Base-by-base conservation (phyloP, 2,329 filamentous ascomycete species). In the Apiospora sp. region DNA sequence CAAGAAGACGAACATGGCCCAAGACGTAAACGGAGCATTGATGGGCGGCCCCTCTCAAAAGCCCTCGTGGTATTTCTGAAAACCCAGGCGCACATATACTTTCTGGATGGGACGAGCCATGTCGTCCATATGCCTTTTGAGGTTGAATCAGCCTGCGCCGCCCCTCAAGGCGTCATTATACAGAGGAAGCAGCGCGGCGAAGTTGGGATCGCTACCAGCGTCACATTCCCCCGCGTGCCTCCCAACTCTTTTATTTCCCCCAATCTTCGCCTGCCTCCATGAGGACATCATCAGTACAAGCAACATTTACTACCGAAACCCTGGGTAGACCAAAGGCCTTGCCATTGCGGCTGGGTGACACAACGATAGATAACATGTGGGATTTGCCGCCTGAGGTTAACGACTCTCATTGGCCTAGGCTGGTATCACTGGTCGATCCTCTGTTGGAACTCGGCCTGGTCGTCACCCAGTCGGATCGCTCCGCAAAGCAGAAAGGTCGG, bases 101-200 rank as follows among this genome's bases (percentile, higher is more conserved):
- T 97, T 80, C 88, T 98, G 49, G 90, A 93, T 1, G 96, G 96
- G 27, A 92, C 94, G 46, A 96, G 90, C 79, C 94, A 99, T 87
- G 90, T 98, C 73, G 88, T 98, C 68, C 94, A 98, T 81, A 90
- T 99, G 79, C 96, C 96, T 1, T 99, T 99, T 79, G 95, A 98
- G 83, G 93, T 98, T 58, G 94, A 98, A 80, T 91, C 91, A 71
- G 95, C 94, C 43, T 94, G 95, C 81, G 91, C 96, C 48, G 93
- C 94, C 16, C 93, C 95, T 7, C 87, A 91, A 44, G 96, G 96
- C 37, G 88, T 98, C 69, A 88, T 99, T 27, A 90, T 99, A 72
- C 96, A 98, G 82, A 89, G 95, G 74, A 97, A 93, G 80, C 86
- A 92, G 58, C 87, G 86, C 72, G 80, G 84, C 13, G 87, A 90